A percentile compares a stretch with the other conserved stretches of the same genome.
Evolutionary conservation across 805 yeast species (phyloP).

Genomic region (Kluyveromyces nonfermentans): DNA sequence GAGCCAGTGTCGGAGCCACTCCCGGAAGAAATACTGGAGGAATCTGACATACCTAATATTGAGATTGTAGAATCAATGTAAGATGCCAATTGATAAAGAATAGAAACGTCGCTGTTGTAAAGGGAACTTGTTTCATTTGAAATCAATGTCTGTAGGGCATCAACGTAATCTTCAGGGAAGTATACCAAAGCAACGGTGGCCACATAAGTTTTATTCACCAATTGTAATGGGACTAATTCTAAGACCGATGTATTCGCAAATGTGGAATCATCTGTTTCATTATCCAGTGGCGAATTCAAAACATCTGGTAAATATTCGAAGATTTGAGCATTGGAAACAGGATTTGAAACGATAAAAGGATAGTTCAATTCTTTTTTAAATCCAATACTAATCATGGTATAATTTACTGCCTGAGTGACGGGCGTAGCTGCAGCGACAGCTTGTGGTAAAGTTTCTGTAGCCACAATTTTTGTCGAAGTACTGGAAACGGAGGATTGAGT

Average conservation of each 20-base stretch:
- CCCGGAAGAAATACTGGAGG: slow-evolving; percentile 71
- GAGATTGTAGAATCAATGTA: slow-evolving; percentile 50
- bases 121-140: slow-evolving; percentile 47
- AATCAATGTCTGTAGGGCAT: slow-evolving; percentile 41
- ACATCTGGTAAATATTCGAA: slow-evolving; percentile 67
- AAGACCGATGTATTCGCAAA: slow-evolving; percentile 51
- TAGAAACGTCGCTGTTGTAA: slow-evolving; percentile 48
- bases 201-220: slow-evolving; percentile 47
- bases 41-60: slow-evolving; percentile 40
- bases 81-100: slow-evolving; percentile 48
- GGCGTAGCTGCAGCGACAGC: slow-evolving; percentile 31
- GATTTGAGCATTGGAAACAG: slow-evolving; percentile 73
- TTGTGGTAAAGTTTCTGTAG: slow-evolving; percentile 34
- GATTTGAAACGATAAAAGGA: slow-evolving; percentile 74
- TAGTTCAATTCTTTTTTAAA: slow-evolving; percentile 74
- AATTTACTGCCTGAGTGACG: slow-evolving; percentile 26
- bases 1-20: slow-evolving; percentile 41
- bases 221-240: slow-evolving; percentile 67
- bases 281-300: slow-evolving; percentile 50
- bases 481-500: slow-evolving; percentile 20
- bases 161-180: slow-evolving; percentile 51
- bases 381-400: slow-evolving; percentile 24
- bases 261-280: slow-evolving; percentile 6
- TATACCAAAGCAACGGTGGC: slow-evolving; percentile 85
- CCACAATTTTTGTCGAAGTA: slow-evolving; percentile 38